Conservation (phyloP, 441 rosid species). For the Eruca vesicaria region DNA sequence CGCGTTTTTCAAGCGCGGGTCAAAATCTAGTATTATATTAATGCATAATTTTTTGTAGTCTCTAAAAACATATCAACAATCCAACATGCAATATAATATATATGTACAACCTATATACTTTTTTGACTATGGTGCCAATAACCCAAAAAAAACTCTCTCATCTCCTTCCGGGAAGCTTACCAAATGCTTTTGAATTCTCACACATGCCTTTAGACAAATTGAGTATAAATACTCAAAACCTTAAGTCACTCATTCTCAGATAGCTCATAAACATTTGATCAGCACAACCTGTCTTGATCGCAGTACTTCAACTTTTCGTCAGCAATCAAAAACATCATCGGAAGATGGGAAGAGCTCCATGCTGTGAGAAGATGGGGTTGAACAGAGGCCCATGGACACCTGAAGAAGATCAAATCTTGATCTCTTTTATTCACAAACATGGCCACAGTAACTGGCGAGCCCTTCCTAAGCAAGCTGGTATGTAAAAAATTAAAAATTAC, state of each 20-base stretch:
- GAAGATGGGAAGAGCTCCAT: slow-evolving; percentile 74
- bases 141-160: not conserved
- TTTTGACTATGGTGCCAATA: slow-evolving; percentile 30
- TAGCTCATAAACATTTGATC: slow-evolving; percentile 8
- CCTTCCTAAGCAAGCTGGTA: slow-evolving; percentile 71
- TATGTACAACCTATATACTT: not conserved
- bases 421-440: slow-evolving; percentile 41
- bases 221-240: slow-evolving; percentile 29
- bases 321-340: not conserved
- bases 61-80: slow-evolving; percentile 6
- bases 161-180: slow-evolving; percentile 27
- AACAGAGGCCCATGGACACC: slow-evolving; percentile 70
- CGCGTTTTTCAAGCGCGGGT: too few relatives aligned
- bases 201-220: slow-evolving; percentile 20
- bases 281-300: not conserved
- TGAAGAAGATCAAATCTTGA: slow-evolving; percentile 60
- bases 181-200: slow-evolving; percentile 31
- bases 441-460: slow-evolving; percentile 75
- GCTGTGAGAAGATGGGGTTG: slow-evolving; percentile 67
- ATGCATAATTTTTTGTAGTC: not conserved
- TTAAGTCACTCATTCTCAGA: slow-evolving; percentile 1
- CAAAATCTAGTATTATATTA: too few relatives aligned
- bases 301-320: not conserved
- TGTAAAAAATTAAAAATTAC: not conserved
- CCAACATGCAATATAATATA: slow-evolving; percentile 22